Conservation (phyloP, 2,329 filamentous ascomycete species). For the Exophiala sideris region DNA sequence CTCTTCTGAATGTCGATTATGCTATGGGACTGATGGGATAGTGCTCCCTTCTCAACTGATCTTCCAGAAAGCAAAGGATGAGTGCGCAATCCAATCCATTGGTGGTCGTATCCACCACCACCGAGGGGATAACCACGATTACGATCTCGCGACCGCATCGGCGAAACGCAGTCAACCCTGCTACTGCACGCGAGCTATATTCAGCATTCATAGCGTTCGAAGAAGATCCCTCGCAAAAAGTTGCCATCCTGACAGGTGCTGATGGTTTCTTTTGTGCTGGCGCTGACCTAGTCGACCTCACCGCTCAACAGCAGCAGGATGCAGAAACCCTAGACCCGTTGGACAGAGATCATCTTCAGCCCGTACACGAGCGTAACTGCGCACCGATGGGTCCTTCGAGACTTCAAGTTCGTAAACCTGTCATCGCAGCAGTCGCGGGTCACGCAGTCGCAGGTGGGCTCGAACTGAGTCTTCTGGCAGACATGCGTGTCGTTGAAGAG, state of each 20-base stretch:
- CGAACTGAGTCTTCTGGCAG: conserved; percentile 52
- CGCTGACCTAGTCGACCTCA: conserved; percentile 42
- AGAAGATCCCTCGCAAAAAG: conserved; percentile 48
- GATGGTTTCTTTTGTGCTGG: conserved; percentile 53
- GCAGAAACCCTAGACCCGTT: conserved; percentile 11
- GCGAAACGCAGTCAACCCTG: conserved; percentile 52
- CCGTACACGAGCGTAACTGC: conserved; percentile 37
- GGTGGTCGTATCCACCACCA: conserved; percentile 4
- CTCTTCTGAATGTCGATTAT: too few species aligned
- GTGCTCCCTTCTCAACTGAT: too few species aligned
- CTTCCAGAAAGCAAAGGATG: too few species aligned
- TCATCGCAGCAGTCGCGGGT: conserved; percentile 52
- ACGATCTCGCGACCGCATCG: conserved; percentile 51
- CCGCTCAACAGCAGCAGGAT: conserved; percentile 39
- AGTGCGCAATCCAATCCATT: conserved; percentile 2
- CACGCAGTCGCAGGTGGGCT: conserved; percentile 55
- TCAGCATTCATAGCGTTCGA: conserved; percentile 51
- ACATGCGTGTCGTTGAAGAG: conserved; percentile 54
- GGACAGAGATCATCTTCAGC: conserved; percentile 27
- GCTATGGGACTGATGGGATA: too few species aligned
- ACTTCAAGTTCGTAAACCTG: conserved; percentile 50
- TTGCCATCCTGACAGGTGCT: conserved; percentile 50
- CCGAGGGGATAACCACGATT: conserved; percentile 51
- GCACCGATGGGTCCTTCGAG: conserved; percentile 54
- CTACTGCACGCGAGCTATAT: conserved; percentile 49